These are phyloP conservation scores for Mycocentrospora acerina DNA, from an alignment of 2,329 filamentous ascomycete species.

Conservation along the genomic window DNA sequence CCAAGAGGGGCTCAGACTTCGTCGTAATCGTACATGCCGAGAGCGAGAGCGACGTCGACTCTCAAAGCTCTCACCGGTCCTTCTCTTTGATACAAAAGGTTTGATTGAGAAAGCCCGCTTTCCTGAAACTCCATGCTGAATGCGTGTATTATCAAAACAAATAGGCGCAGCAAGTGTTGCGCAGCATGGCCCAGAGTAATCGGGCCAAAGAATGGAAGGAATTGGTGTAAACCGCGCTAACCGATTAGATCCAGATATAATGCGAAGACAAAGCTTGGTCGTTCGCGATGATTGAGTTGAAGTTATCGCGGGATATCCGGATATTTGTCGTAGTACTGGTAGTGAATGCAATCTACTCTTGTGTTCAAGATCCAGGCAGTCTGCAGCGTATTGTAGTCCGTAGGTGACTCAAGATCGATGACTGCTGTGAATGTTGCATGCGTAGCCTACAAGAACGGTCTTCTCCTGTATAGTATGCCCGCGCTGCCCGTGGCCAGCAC, in stretches of 20 bases:
- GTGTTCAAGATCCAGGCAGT: slow-evolving; percentile 34
- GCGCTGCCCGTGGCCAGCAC: slow-evolving; percentile 70
- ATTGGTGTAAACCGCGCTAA: slow-evolving; percentile 1
- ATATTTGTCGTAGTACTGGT: slow-evolving; percentile 13
- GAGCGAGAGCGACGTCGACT: slow-evolving; percentile 10
- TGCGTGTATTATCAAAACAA: slow-evolving; percentile 15
- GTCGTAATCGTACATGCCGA: slow-evolving; percentile 29
- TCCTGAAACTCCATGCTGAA: slow-evolving; percentile 30
- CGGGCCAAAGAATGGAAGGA: slow-evolving; percentile 26
- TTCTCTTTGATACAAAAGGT: slow-evolving; percentile 12
- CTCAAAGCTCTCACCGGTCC: slow-evolving; percentile 8
- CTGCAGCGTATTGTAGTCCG: slow-evolving; percentile 11
- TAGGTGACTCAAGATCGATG: slow-evolving; percentile 25
- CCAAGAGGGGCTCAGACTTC: slow-evolving; percentile 7
- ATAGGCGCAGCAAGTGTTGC: slow-evolving; percentile 14
- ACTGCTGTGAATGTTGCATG: slow-evolving; percentile 62
- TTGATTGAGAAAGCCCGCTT: slow-evolving; percentile 7
- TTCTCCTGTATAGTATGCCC: slow-evolving; percentile 73
- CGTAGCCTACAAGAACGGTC: slow-evolving; percentile 79
- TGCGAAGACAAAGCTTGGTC: slow-evolving; percentile 2
- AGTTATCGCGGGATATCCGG: no score
- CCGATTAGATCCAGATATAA: neutral
- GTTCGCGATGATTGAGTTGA: slow-evolving; percentile 3
- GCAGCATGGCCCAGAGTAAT: slow-evolving; percentile 16
- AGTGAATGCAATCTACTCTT: slow-evolving; percentile 25